A percentile compares a stretch with the other conserved stretches of the same genome.
Conservation (phyloP, 2,329 filamentous ascomycete genomes). For the Aspergillus floridensis region DNA sequence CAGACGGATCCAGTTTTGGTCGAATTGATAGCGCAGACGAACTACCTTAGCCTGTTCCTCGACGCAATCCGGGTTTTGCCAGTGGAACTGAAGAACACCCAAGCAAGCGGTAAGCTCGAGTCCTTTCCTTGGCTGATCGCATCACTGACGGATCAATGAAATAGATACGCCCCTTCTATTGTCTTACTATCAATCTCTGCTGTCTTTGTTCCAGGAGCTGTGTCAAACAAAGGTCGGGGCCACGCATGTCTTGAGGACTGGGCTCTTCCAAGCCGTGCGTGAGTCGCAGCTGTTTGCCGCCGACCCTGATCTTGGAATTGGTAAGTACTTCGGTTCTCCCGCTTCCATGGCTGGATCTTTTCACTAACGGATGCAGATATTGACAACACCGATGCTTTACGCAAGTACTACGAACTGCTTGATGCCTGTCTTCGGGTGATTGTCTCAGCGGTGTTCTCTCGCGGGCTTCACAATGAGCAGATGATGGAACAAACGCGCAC, state of each 20-base stretch:
- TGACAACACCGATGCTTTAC: constrained; percentile 66
- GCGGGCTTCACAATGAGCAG: constrained; percentile 75
- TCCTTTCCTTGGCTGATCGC: neutral
- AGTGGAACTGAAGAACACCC: constrained; percentile 63
- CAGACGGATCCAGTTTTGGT: constrained; percentile 72
- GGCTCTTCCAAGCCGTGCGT: constrained; percentile 77
- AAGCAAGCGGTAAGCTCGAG: constrained; percentile 52
- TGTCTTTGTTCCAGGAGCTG: constrained; percentile 79
- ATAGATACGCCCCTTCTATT: constrained; percentile 56
- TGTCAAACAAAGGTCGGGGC: constrained; percentile 83
- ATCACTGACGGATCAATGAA: constrained; percentile 9
- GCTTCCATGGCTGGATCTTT: neutral
- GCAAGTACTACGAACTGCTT: constrained; percentile 80
- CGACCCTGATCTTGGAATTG: constrained; percentile 86
- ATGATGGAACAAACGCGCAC: constrained; percentile 69
- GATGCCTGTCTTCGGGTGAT: constrained; percentile 78
- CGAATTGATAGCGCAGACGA: constrained; percentile 76
- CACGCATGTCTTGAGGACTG: constrained; percentile 80
- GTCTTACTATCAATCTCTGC: constrained; percentile 67
- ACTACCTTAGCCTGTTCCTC: constrained; percentile 86
- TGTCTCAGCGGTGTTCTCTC: constrained; percentile 73
- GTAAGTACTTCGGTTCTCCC: constrained; percentile 35
- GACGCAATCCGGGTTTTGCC: constrained; percentile 80
- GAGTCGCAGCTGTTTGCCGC: constrained; percentile 81
- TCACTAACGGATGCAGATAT: constrained; percentile 50